These are phyloP conservation scores for Rhododendron ferrugineum DNA, from an alignment of 148 eudicot genomes.

Conservation along the genomic window DNA sequence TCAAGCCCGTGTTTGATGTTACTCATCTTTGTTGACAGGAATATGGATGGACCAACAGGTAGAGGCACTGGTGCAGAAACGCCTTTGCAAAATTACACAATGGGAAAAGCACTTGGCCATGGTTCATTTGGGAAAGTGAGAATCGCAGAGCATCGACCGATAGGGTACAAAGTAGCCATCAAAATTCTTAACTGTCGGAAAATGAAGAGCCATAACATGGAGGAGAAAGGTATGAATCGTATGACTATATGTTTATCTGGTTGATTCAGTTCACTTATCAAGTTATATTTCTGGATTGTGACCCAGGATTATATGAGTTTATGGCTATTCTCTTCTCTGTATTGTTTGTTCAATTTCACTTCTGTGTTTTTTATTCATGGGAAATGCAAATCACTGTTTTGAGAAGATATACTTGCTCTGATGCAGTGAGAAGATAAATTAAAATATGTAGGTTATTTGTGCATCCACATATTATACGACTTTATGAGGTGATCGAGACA, in stretches of 20 bases:
- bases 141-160: background rate
- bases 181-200: slow-evolving; percentile 32
- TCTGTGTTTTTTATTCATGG: background rate
- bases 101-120: too few relatives aligned
- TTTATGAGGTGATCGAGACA: too few relatives aligned
- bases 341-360: background rate
- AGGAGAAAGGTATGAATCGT: slow-evolving; percentile 25
- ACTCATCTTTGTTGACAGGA: too few relatives aligned
- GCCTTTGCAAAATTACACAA: too few relatives aligned
- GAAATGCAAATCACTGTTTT: too few relatives aligned
- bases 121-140: too few relatives aligned
- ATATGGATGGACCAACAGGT: too few relatives aligned
- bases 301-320: background rate
- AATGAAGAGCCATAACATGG: slow-evolving; percentile 33
- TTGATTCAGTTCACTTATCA: background rate
- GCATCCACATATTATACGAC: too few relatives aligned
- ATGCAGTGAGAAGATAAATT: too few relatives aligned
- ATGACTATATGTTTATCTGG: background rate
- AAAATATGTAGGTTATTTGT: too few relatives aligned
- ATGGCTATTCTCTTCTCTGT: background rate
- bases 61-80: too few relatives aligned
- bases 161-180: background rate
- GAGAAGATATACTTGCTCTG: too few relatives aligned
- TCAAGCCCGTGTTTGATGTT: background rate
- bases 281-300: background rate